These are phyloP conservation scores for Marchantia polymorpha DNA, from an alignment of 225 moss, liverwort and hornwort genomes.

Conservation along the genomic window DNA sequence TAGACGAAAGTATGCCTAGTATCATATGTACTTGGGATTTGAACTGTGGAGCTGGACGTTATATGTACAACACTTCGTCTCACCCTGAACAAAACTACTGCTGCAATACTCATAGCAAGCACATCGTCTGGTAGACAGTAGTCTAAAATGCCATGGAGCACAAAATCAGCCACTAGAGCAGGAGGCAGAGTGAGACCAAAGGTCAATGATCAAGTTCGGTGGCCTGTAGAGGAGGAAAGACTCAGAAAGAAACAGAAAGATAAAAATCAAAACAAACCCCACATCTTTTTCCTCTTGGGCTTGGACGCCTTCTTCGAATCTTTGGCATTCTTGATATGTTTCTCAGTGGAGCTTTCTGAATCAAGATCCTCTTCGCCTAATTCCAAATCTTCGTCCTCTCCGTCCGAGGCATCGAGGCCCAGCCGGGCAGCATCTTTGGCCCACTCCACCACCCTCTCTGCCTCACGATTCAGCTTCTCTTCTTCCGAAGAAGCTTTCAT, in stretches of 20 bases:
- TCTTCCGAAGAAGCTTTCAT: slow-evolving; percentile 33
- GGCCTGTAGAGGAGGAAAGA: too few relatives aligned
- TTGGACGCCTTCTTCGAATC: slow-evolving; percentile 18
- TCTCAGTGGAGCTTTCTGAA: slow-evolving; percentile 19
- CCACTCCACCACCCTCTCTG: slow-evolving; percentile 49
- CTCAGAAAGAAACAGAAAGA: not conserved
- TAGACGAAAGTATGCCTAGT: not conserved
- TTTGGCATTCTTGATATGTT: slow-evolving; percentile 8
- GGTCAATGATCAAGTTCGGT: not conserved
- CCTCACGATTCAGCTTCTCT: slow-evolving; percentile 33
- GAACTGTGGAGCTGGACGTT: not conserved
- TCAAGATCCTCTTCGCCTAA: slow-evolving; percentile 7
- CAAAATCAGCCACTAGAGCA: not conserved
- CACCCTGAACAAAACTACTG: slow-evolving; percentile 3
- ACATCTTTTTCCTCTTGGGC: slow-evolving; percentile 32
- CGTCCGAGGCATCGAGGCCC: slow-evolving; percentile 18
- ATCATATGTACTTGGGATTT: not conserved
- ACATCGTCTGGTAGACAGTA: not conserved
- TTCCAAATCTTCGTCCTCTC: slow-evolving; percentile 24
- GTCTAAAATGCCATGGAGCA: not conserved
- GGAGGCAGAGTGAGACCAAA: not conserved
- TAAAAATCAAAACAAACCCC: slow-evolving; percentile 28
- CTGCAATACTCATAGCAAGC: not conserved
- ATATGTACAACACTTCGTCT: slow-evolving; percentile 4
- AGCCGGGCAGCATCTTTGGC: slow-evolving; percentile 44